Base-by-base conservation (phyloP, 1,139 yeast genomes). In the Yamadazyma atmosphaerica region DNA sequence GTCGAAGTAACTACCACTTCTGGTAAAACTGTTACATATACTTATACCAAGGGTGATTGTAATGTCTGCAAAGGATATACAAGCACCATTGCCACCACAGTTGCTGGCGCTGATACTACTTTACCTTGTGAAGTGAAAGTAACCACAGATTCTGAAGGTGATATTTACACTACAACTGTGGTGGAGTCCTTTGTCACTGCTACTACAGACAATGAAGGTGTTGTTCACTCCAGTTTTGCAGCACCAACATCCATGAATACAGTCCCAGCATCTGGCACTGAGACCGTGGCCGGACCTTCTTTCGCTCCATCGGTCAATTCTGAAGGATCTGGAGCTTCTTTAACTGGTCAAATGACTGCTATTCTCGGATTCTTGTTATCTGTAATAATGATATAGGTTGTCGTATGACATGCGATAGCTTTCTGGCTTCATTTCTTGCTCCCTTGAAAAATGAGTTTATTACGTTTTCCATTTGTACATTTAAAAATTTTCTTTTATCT, bases 31-130 rank as follows among this genome's bases (percentile, higher is more conserved):
- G 22, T 38, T 5, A 40, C 43, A 3, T 19, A 17, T 15, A 41
- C 45, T 12, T 22, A 40, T 35, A 31, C 15, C 63, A 69, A 30
- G 12, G 43, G 41, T 9, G 43, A 43, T 14, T 41, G 44, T 35
- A 37, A 38, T 16, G 40, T 35, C 11, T 43, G 44, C 19, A 38
- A 33, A n/a, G 38, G 35, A 4, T 41, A 43, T 21, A 15, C 21
- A 5, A 37, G 42, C 10, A 14, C 33, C 5, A 16, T 38, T 11
- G 35, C 32, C 12, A 29, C 28, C 11, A 30, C 28, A 19, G 31
- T 34, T n/a, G 42, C 32, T 21, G 36, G 38, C 6, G 31, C 23
- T 4, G 25, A 40, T n/a, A 32, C 33, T n/a, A 36, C 38, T 17
- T 34, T 41, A 19, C 35, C 40, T 18, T 33, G 39, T 32, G 42